Percentiles rank a stretch among this genome's conserved stretches.
Evolutionary conservation across 495 filamentous ascomycete genomes (phyloP).

Genomic region (Haplographium delicatum): DNA sequence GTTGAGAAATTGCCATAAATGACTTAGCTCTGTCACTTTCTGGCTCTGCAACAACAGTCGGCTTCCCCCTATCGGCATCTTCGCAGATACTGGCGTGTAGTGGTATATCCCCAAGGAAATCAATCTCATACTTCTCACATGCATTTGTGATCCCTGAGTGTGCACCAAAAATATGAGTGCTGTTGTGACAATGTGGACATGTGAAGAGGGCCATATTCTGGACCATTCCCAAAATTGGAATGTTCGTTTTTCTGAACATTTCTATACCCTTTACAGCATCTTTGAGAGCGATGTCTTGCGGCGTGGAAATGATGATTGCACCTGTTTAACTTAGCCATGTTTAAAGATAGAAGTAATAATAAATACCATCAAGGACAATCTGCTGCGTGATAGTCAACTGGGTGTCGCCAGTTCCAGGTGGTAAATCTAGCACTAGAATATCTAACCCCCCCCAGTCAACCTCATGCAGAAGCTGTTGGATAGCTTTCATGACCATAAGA

Average conservation of each 20-base stretch:
- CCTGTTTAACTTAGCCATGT: constrained; percentile 35
- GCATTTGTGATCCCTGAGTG: constrained; percentile 44
- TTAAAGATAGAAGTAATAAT: background rate
- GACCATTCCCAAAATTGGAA: constrained; percentile 80
- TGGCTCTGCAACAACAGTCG: constrained; percentile 84
- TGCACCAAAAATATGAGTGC: constrained; percentile 69
- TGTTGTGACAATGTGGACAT: constrained; percentile 69
- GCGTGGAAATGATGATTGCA: constrained; percentile 87
- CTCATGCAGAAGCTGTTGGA: constrained; percentile 90
- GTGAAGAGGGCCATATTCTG: constrained; percentile 90
- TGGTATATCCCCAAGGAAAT: constrained; percentile 83
- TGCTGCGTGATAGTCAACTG: constrained; percentile 94
- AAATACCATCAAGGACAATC: constrained; percentile 68
- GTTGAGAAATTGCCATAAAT: constrained; percentile 65
- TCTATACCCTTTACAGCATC: constrained; percentile 86
- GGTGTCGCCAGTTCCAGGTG: constrained; percentile 90
- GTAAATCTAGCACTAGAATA: constrained; percentile 83
- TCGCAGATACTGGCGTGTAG: constrained; percentile 81
- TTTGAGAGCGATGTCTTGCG: constrained; percentile 82
- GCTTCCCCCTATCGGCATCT: constrained; percentile 83
- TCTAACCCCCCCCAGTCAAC: constrained; percentile 86
- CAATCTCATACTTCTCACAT: constrained; percentile 61
- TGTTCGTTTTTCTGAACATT: constrained; percentile 80
- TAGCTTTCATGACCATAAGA: constrained; percentile 94
- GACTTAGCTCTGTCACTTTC: constrained; percentile 62